A percentile compares a stretch with the other conserved stretches of the same genome.
These are phyloP conservation scores for Daldinia vernicosa DNA, from an alignment of 495 filamentous ascomycete species.

Conservation along the genomic window DNA sequence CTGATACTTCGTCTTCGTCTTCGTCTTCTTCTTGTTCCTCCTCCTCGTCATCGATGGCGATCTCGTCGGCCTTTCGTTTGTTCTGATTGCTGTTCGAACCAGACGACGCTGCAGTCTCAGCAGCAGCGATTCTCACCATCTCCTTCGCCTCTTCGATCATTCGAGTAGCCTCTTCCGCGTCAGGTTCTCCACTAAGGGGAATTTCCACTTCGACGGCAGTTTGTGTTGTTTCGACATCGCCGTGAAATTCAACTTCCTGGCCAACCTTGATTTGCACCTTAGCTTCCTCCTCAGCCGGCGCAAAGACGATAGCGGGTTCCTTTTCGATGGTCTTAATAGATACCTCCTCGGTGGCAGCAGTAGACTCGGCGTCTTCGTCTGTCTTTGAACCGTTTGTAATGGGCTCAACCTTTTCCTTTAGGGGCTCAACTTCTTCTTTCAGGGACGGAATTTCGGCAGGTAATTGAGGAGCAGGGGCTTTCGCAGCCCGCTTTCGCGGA, in stretches of 20 bases:
- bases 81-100: conserved; percentile 60
- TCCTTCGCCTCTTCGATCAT: conserved; percentile 87
- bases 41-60: conserved; percentile 56
- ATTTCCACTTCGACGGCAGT: conserved; percentile 84
- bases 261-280: conserved; percentile 76
- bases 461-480: conserved; percentile 61
- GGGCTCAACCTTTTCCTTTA: conserved; percentile 48
- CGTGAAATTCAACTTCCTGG: conserved; percentile 70
- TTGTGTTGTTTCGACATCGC: conserved; percentile 70
- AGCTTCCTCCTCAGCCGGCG: conserved; percentile 61
- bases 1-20: conserved; percentile 61
- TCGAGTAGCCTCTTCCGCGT: conserved; percentile 75
- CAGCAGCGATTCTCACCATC: conserved; percentile 85
- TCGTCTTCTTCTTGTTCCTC: conserved; percentile 48
- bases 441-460: conserved; percentile 41
- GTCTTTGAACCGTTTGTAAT: conserved; percentile 46
- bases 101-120: conserved; percentile 57
- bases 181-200: conserved; percentile 68
- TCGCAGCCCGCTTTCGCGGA: conserved; percentile 78
- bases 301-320: conserved; percentile 54
- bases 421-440: conserved; percentile 45
- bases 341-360: conserved; percentile 44
- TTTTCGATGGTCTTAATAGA: conserved; percentile 54
- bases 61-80: conserved; percentile 87
- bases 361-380: conserved; percentile 44